Percentiles rank a stretch among this genome's conserved stretches.
These are phyloP conservation scores for Wallacemonas rigidus DNA, from an alignment of 208 protist species.

Conservation along the genomic window DNA sequence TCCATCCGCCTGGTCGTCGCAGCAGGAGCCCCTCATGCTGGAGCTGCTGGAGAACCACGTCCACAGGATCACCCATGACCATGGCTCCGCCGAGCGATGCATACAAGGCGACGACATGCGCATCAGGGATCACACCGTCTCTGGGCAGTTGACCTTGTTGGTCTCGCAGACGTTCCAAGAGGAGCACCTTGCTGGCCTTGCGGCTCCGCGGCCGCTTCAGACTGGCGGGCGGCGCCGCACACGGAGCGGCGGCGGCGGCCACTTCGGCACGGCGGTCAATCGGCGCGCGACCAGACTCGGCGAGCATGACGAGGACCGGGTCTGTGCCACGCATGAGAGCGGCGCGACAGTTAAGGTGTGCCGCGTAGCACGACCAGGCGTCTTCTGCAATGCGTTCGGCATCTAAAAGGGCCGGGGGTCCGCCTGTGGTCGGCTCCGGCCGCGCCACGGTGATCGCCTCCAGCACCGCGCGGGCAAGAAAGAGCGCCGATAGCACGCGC, in stretches of 20 bases:
- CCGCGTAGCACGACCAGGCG: conserved; percentile 59
- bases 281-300: neutral
- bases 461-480: conserved; percentile 56
- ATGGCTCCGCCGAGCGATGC: conserved; percentile 42
- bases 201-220: conserved; percentile 14
- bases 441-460: neutral
- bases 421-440: neutral
- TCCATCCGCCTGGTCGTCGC: conserved; percentile 49
- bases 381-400: conserved; percentile 38
- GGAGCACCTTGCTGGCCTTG: conserved; percentile 26
- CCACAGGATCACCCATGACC: conserved; percentile 45
- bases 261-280: neutral
- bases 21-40: conserved; percentile 63
- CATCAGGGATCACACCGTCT: conserved; percentile 21
- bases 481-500: conserved; percentile 45
- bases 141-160: conserved; percentile 8
- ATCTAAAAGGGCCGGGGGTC: conserved; percentile 22
- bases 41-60: conserved; percentile 56
- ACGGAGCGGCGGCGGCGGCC: neutral
- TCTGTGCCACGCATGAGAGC: conserved; percentile 19
- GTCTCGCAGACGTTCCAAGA: conserved; percentile 21
- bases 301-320: neutral
- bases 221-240: neutral
- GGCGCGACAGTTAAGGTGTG: conserved; percentile 50
- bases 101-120: conserved; percentile 32